phyloP scores from a whole-genome alignment of 1,284 basidiomycete genomes.

The Fomes fomentarius region DNA sequence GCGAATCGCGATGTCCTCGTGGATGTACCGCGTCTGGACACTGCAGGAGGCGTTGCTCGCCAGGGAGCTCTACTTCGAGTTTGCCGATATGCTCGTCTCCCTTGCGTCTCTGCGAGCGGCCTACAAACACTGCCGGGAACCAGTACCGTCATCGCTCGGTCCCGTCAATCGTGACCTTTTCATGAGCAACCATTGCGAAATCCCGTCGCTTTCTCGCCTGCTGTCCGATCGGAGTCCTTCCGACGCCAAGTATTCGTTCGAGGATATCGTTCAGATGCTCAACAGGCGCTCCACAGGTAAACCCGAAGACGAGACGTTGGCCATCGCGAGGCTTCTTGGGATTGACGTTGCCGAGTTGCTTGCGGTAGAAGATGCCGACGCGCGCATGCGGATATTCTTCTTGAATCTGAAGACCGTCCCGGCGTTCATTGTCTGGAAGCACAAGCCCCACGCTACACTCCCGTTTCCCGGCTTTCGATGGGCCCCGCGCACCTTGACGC shows the following conservation, averaged over 20 bases:
- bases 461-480: neutral
- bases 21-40: conserved; percentile 26
- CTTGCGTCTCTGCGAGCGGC: too few relatives aligned
- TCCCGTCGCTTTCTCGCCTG: too few relatives aligned
- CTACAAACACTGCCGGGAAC: too few relatives aligned
- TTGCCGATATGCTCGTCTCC: too few relatives aligned
- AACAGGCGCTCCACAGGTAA: conserved; percentile 11
- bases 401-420: neutral
- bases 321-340: conserved; percentile 11
- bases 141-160: too few relatives aligned
- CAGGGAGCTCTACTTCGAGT: conserved; percentile 13
- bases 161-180: too few relatives aligned
- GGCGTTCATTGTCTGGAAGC: neutral
- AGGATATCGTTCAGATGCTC: conserved; percentile 2
- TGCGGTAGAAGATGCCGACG: neutral
- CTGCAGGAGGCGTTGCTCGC: conserved; percentile 24
- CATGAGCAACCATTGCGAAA: too few relatives aligned
- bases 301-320: conserved; percentile 17
- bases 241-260: neutral
- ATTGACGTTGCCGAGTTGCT: conserved; percentile 8
- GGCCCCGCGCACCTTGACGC: neutral
- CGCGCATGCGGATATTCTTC: conserved; percentile 1
- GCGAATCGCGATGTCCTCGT: conserved; percentile 17
- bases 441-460: neutral
- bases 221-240: too few relatives aligned